These are phyloP conservation scores for Sporothrix brasiliensis DNA, from an alignment of 2,329 filamentous ascomycete genomes.

Conservation along the genomic window DNA sequence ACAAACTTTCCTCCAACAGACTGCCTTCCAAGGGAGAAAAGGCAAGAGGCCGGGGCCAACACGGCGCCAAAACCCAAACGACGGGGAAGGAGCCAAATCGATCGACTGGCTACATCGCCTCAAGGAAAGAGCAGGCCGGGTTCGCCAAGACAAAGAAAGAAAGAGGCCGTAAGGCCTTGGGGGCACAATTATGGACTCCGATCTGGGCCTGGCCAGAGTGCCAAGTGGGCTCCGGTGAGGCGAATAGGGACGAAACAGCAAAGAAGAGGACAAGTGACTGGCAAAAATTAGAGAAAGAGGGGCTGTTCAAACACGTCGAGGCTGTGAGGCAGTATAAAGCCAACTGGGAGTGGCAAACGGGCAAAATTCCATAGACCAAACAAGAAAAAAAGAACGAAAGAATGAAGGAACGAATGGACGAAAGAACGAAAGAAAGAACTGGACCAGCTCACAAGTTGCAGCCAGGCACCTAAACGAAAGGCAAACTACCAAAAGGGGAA, in stretches of 20 bases:
- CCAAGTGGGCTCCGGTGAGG: conserved; percentile 9
- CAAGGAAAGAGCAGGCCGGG: neutral
- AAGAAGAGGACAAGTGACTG: no score
- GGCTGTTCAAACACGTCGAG: no score
- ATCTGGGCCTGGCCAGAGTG: no score
- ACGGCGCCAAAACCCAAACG: neutral
- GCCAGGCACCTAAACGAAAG: neutral
- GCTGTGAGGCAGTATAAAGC: no score
- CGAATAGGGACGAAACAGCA: neutral
- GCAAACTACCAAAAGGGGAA: neutral
- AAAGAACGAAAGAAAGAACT: neutral
- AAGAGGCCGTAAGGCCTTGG: neutral
- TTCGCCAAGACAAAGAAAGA: conserved; percentile 23
- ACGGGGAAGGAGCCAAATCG: neutral
- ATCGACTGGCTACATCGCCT: neutral
- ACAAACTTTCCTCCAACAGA: neutral
- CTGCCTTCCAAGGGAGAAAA: neutral
- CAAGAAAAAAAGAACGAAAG: conserved; percentile 3
- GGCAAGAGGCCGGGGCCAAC: conserved; percentile 14
- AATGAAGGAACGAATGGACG: neutral
- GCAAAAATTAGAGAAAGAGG: no score
- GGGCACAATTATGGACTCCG: neutral
- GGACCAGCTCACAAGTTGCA: no score
- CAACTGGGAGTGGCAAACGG: no score
- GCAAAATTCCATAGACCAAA: neutral